A percentile compares a stretch with the other conserved stretches of the same genome.
Conservation (phyloP, 192 early-diverging fungal genomes). For the Coemansia sp. region DNA sequence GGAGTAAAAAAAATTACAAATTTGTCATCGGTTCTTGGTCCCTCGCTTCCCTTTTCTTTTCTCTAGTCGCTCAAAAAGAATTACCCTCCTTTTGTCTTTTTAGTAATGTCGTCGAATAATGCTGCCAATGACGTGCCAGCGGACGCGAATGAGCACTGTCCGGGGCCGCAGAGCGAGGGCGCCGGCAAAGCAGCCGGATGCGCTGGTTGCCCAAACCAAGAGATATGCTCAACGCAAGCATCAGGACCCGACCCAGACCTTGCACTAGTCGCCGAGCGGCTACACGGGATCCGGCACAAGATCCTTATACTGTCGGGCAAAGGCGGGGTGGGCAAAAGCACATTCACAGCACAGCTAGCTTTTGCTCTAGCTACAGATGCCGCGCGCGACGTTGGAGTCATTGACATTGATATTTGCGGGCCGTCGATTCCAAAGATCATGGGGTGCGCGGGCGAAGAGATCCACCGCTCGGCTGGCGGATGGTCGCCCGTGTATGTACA, state of each 20-base stretch:
- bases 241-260: slow-evolving; percentile 84
- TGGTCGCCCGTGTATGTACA: slow-evolving; percentile 79
- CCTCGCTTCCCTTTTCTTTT: neutral
- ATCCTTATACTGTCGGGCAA: slow-evolving; percentile 96
- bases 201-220: slow-evolving; percentile 83
- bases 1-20: neutral
- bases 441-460: slow-evolving; percentile 78
- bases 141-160: slow-evolving; percentile 77
- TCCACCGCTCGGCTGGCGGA: slow-evolving; percentile 82
- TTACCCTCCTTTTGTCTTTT: neutral
- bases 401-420: slow-evolving; percentile 97
- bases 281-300: slow-evolving; percentile 74
- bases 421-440: slow-evolving; percentile 95
- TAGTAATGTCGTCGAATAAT: neutral
- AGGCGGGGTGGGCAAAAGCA: slow-evolving; percentile 97
- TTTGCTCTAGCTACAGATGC: slow-evolving; percentile 68
- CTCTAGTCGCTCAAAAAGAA: no score
- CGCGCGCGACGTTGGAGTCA: slow-evolving; percentile 70
- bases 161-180: slow-evolving; percentile 70
- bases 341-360: slow-evolving; percentile 86
- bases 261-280: slow-evolving; percentile 64
- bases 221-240: slow-evolving; percentile 72
- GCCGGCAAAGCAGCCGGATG: slow-evolving; percentile 78
- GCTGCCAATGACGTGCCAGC: slow-evolving; percentile 39
- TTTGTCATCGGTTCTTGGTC: no score